A percentile compares a stretch with the other conserved stretches of the same genome.
Evolutionary conservation across 164 flowering plant genomes (phyloP).

Genomic region (Hamamelis virginiana): DNA sequence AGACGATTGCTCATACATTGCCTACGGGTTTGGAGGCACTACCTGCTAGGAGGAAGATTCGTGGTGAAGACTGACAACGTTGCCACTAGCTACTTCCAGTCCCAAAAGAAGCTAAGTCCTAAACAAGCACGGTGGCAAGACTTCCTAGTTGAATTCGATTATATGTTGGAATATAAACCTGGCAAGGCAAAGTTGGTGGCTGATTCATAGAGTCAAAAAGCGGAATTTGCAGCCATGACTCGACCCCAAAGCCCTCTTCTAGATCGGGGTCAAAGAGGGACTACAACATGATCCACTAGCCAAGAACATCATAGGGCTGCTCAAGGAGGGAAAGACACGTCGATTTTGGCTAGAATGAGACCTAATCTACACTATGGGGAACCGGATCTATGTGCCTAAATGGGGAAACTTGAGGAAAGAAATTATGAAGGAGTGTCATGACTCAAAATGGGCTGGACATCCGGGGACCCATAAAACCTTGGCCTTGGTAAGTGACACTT

Average conservation of each 20-base stretch:
- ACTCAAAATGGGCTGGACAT: conserved; percentile 7
- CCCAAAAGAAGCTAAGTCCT: conserved; percentile 5
- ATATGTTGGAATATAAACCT: conserved; percentile 2
- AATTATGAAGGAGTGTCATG: neutral
- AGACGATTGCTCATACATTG: conserved; percentile 12
- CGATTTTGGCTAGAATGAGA: neutral
- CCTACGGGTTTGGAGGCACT: conserved; percentile 7
- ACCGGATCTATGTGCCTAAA: neutral
- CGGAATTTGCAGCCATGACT: neutral
- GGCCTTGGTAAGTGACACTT: too few species aligned
- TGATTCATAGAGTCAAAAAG: neutral
- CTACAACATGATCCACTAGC: neutral
- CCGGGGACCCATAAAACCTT: neutral
- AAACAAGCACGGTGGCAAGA: conserved; percentile 15
- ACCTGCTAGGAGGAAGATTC: conserved; percentile 1
- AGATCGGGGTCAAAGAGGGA: neutral
- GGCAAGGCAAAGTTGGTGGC: neutral
- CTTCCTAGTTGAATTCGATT: conserved; percentile 12
- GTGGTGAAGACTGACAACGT: conserved; percentile 3
- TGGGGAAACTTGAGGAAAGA: neutral
- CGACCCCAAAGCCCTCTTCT: neutral
- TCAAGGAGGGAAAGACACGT: neutral
- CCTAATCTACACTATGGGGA: neutral
- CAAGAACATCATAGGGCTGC: neutral
- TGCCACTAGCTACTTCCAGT: conserved; percentile 6